Evolutionary conservation across 495 filamentous ascomycete species (phyloP).

Genomic region (Penicillium salamii): DNA sequence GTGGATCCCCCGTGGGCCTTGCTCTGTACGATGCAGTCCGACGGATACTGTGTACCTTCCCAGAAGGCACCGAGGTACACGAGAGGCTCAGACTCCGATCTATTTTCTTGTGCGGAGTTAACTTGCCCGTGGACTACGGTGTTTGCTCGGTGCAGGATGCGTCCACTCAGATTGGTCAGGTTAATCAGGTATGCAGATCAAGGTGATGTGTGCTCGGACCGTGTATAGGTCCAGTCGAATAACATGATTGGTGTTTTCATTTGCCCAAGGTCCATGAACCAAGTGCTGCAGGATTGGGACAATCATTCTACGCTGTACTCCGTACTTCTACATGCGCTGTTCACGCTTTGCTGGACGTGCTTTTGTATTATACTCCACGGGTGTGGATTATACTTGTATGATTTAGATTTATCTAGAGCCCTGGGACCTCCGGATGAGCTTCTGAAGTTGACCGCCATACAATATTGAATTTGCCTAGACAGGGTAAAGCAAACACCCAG

Average conservation of each 20-base stretch:
- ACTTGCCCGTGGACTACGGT: neutral
- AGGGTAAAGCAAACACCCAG: too few species aligned
- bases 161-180: neutral
- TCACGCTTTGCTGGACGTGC: constrained; percentile 1
- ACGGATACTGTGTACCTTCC: neutral
- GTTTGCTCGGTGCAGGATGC: neutral
- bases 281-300: too few species aligned
- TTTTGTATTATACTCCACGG: too few species aligned
- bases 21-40: neutral
- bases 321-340: too few species aligned
- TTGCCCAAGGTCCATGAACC: too few species aligned
- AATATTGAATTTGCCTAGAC: too few species aligned
- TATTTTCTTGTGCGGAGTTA: constrained; percentile 14
- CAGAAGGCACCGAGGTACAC: neutral
- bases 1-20: neutral
- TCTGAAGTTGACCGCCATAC: too few species aligned
- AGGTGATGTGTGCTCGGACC: constrained; percentile 7
- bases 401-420: too few species aligned
- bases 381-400: too few species aligned
- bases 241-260: neutral
- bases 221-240: too few species aligned
- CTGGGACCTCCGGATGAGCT: too few species aligned
- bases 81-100: constrained; percentile 7
- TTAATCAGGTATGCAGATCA: constrained; percentile 1
- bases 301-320: too few species aligned